Evolutionary conservation across 768 basidiomycete genomes (phyloP).

Genomic region (Tephrocybe sp.): DNA sequence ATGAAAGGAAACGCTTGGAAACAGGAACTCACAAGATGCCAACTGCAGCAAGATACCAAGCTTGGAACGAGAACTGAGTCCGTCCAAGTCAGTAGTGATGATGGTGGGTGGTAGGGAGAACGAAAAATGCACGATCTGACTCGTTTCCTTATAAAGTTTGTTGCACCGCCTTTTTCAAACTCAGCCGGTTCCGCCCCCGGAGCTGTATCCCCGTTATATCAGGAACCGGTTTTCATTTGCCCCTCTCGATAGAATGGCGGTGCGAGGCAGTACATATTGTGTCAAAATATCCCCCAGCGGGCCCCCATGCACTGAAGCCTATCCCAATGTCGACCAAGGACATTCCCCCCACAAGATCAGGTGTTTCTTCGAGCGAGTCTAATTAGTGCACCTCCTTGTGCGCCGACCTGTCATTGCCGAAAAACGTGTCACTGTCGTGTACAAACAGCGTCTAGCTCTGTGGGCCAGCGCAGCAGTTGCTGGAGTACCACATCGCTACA

Average conservation of each 20-base stretch:
- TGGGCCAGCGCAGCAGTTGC: not conserved
- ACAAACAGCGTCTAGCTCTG: not conserved
- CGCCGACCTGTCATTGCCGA: not conserved
- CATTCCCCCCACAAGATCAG: not conserved
- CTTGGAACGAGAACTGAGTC: constrained; percentile 10
- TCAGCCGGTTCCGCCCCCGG: constrained; percentile 18
- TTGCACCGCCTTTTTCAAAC: constrained; percentile 20
- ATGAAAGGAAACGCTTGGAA: not conserved
- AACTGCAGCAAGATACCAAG: constrained; percentile 5
- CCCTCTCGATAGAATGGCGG: constrained; percentile 1
- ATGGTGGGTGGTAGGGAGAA: constrained; percentile 9
- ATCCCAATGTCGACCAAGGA: not conserved
- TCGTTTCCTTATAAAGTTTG: constrained; percentile 13
- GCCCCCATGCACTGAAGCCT: not conserved
- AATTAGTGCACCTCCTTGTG: not conserved
- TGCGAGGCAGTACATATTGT: constrained; percentile 12
- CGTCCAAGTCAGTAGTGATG: constrained; percentile 10
- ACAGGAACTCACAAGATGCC: constrained; percentile 13
- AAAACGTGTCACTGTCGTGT: constrained; percentile 5
- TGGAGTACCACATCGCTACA: too few relatives aligned
- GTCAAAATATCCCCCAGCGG: not conserved
- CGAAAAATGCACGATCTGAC: constrained; percentile 13
- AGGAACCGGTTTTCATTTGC: constrained; percentile 3
- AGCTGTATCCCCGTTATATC: constrained; percentile 2
- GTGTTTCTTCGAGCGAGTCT: constrained; percentile 6